These are phyloP conservation scores for Podila clonocystis DNA, from an alignment of 192 early-diverging fungal genomes.

Conservation along the genomic window DNA sequence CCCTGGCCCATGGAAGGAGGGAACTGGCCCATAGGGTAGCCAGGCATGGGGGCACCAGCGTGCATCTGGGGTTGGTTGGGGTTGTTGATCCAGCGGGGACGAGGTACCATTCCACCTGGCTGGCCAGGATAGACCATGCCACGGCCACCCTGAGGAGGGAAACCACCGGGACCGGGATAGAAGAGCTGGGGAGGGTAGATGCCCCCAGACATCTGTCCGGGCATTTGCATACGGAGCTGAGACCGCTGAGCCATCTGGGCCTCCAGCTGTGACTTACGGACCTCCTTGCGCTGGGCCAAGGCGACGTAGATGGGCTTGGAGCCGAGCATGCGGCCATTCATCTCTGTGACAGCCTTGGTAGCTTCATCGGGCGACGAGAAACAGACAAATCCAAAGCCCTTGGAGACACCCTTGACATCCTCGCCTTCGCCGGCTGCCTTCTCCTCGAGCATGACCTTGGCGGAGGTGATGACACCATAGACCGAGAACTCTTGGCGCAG, in stretches of 20 bases:
- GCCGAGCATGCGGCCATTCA: slow-evolving; percentile 95
- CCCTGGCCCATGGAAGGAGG: slow-evolving; percentile 59
- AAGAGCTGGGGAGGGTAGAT: slow-evolving; percentile 53
- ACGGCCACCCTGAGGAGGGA: slow-evolving; percentile 53
- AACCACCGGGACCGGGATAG: slow-evolving; percentile 39
- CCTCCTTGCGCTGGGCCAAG: slow-evolving; percentile 97
- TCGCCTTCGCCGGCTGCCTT: slow-evolving; percentile 13
- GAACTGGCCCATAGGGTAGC: slow-evolving; percentile 34
- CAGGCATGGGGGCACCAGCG: slow-evolving; percentile 40
- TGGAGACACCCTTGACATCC: slow-evolving; percentile 67
- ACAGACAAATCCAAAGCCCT: slow-evolving; percentile 99
- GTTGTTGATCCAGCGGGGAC: slow-evolving; percentile 49
- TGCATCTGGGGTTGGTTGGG: slow-evolving; percentile 35
- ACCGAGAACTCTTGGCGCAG: slow-evolving; percentile 94
- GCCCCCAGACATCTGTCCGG: slow-evolving; percentile 53
- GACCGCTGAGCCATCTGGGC: slow-evolving; percentile 92
- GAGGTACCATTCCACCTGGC: slow-evolving; percentile 47
- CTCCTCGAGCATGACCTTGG: slow-evolving; percentile 98
- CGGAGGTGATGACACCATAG: slow-evolving; percentile 95
- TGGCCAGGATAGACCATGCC: slow-evolving; percentile 47
- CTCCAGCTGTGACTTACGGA: slow-evolving; percentile 92
- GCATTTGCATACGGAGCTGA: slow-evolving; percentile 78
- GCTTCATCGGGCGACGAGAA: slow-evolving; percentile 98
- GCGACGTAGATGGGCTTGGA: slow-evolving; percentile 98
- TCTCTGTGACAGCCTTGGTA: slow-evolving; percentile 96